Percentiles rank a stretch among this genome's conserved stretches.
These are phyloP conservation scores for Vigna mungo DNA, from an alignment of 306 rosid species.

Conservation along the genomic window DNA sequence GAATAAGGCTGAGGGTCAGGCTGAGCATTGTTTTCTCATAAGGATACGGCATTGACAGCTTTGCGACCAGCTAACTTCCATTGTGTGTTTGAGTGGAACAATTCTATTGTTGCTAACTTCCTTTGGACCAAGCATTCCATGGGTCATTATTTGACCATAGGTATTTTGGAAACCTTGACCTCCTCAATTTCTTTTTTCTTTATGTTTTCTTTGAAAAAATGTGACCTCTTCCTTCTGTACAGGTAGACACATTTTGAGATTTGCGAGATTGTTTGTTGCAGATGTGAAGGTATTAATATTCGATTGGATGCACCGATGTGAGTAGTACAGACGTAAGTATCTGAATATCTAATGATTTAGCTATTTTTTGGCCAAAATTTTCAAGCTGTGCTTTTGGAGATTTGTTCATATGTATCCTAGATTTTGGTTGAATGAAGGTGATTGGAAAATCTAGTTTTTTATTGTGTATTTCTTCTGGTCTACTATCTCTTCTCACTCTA, in stretches of 20 bases:
- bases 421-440: constrained; percentile 58
- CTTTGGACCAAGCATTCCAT: constrained; percentile 48
- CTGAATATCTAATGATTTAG: constrained; percentile 52
- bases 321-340: constrained; percentile 53
- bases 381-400: constrained; percentile 52
- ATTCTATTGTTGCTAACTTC: constrained; percentile 53
- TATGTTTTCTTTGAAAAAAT: neutral
- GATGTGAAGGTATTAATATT: constrained; percentile 56
- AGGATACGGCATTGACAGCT: constrained; percentile 44
- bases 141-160: constrained; percentile 52
- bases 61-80: constrained; percentile 45
- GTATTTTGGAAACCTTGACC: constrained; percentile 48
- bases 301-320: constrained; percentile 56
- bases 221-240: constrained; percentile 42
- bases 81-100: constrained; percentile 47
- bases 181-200: neutral
- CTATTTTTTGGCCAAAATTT: constrained; percentile 56
- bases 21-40: constrained; percentile 44
- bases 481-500: constrained; percentile 34
- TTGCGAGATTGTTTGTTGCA: constrained; percentile 57
- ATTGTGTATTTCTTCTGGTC: constrained; percentile 37
- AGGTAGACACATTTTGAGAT: constrained; percentile 56
- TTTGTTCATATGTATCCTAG: constrained; percentile 64
- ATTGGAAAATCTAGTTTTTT: constrained; percentile 37
- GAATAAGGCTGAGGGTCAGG: constrained; percentile 38